Evolutionary conservation across 257 asterid species (phyloP).

Genomic region (Ilex aquifolium): DNA sequence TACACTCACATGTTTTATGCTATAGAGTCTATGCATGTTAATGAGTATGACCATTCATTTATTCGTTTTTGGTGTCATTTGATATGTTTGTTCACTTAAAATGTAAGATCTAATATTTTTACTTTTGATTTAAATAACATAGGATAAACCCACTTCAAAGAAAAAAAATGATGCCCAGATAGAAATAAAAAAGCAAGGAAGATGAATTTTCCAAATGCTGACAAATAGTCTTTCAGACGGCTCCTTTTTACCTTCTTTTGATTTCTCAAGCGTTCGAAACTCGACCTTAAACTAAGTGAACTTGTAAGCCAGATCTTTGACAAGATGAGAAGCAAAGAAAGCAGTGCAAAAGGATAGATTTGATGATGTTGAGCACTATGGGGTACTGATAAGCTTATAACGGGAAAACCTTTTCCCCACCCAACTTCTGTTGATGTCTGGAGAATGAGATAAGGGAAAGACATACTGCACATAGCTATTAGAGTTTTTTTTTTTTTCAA

Average conservation of each 20-base stretch:
- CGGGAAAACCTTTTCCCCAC: no score
- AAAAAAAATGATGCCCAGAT: no score
- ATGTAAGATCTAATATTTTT: no score
- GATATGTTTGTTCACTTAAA: no score
- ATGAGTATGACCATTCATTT: no score
- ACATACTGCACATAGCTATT: background rate
- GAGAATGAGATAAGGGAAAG: slow-evolving; percentile 10
- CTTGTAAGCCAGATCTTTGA: slow-evolving; percentile 33
- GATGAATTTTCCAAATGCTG: slow-evolving; percentile 8
- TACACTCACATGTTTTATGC: no score
- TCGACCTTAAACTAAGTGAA: slow-evolving; percentile 30
- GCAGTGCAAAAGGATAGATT: slow-evolving; percentile 19
- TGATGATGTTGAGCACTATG: slow-evolving; percentile 32
- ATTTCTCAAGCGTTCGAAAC: slow-evolving; percentile 20
- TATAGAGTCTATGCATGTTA: no score
- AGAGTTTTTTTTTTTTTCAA: background rate
- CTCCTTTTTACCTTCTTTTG: slow-evolving; percentile 16
- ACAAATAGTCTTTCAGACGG: slow-evolving; percentile 15
- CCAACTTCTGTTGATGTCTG: slow-evolving; percentile 12
- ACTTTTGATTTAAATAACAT: no score
- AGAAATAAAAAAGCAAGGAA: background rate
- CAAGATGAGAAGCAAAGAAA: slow-evolving; percentile 22
- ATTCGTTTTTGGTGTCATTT: no score
- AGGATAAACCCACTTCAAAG: no score
- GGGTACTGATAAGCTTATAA: slow-evolving; percentile 24